Base-by-base conservation (phyloP, 257 asterid species). In the Oldenlandia corymbosa region DNA sequence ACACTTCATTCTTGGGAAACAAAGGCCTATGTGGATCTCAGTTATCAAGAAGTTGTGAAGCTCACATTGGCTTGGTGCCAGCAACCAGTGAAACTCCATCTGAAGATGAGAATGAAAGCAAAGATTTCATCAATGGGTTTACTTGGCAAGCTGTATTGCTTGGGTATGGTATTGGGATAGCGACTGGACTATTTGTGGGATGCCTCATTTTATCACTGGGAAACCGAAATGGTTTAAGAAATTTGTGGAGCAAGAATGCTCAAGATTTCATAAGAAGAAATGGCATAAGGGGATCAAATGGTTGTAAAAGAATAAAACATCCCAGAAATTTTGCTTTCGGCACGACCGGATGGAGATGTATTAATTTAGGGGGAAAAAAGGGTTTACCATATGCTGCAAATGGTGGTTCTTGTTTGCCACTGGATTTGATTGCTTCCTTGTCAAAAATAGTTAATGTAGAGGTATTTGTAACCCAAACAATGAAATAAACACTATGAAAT, bases 161-260 rank as follows among this genome's bases (percentile, higher is more conserved):
- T n/a, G 81, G 84, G 7, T 79, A 73, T 56, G 47, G 65, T 10
- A 51, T 27, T 27, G 80, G 81, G 41, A 9, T 55, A 37, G 17
- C 52, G 9, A 9, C 58, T 31, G 80, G 76, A 24, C 9, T 58
- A 10, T 23, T 20, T 2, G 31, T 46, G n/a, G 74, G 68, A 42
- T 24, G 46, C 54, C 23, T 66, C 13, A 66, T 34, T 73, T 75
- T 31, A 41, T 56, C 48, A 62, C 39, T 10, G 65, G 72, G 28
- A 67, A 69, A 58, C 80, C 76, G 10, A 27, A 36, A 34, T 28
- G 71, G 71, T 45, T 71, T 5, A 18, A 48, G 12, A 27, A 26
- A 52, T 26, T 63, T 42, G 52, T 67, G 21, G 10, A 55, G 1
- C 39, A 9, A 9, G 39, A 34, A 34, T n/a, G n/a, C n/a, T n/a